Conservation (phyloP, 1,284 basidiomycete genomes). For the Apiotrichum gamsii region DNA sequence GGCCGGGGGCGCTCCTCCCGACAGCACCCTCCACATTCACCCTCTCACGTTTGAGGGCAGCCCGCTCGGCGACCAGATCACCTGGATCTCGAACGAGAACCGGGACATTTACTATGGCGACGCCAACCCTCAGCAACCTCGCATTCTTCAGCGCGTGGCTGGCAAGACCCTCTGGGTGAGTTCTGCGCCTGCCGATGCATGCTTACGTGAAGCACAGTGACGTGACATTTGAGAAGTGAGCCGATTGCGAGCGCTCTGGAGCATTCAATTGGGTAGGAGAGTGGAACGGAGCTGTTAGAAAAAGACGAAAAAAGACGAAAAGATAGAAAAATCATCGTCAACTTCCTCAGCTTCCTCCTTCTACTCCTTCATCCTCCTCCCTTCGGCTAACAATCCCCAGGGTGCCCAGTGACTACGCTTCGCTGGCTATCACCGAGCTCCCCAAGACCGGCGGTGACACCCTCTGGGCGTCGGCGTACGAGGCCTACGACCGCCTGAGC, state of each 20-base stretch:
- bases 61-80: constrained; percentile 42
- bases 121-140: constrained; percentile 9
- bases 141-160: constrained; percentile 33
- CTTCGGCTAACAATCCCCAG: too few species aligned
- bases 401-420: constrained; percentile 57
- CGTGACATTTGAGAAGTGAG: constrained; percentile 64
- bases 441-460: constrained; percentile 47
- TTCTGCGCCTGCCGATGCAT: background rate
- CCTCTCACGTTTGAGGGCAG: constrained; percentile 54
- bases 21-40: constrained; percentile 54
- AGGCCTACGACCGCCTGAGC: constrained; percentile 40
- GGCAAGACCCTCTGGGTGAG: constrained; percentile 10
- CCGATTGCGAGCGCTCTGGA: too few species aligned
- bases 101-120: constrained; percentile 16
- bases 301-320: too few species aligned
- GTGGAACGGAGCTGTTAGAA: too few species aligned
- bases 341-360: too few species aligned
- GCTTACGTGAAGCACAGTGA: constrained; percentile 53
- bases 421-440: constrained; percentile 49
- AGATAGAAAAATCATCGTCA: too few species aligned
- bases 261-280: too few species aligned
- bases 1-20: constrained; percentile 55
- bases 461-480: constrained; percentile 53
- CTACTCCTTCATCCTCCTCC: too few species aligned
- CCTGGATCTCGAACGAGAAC: constrained; percentile 22